Evolutionary conservation across 176 grass and related monocot species (phyloP).

Genomic region (Chrysopogon serrulatus): DNA sequence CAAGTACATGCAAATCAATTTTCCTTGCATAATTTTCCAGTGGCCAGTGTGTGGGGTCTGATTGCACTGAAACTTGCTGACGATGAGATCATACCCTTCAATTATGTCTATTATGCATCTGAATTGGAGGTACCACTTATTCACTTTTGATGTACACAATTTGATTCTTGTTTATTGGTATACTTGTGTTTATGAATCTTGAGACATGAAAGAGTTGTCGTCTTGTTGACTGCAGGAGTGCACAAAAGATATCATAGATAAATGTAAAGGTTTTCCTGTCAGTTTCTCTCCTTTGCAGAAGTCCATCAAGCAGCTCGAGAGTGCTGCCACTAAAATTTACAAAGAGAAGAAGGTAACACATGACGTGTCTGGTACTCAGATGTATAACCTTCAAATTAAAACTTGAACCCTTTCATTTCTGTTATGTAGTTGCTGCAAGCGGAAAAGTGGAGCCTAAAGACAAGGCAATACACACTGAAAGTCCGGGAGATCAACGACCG

Average conservation of each 20-base stretch:
- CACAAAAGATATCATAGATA: conserved; percentile 41
- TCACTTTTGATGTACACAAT: background rate
- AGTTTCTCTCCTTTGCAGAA: conserved; percentile 68
- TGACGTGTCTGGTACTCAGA: background rate
- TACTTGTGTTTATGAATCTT: background rate
- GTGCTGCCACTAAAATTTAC: conserved; percentile 51
- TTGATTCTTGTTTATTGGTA: background rate
- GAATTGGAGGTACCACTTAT: conserved; percentile 45
- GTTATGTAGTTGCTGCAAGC: conserved; percentile 47
- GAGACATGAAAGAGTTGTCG: background rate
- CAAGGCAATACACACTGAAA: conserved; percentile 48
- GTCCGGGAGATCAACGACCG: conserved; percentile 74
- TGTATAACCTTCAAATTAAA: background rate
- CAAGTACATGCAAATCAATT: background rate
- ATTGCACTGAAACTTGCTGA: conserved; percentile 86
- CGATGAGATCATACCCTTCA: conserved; percentile 82
- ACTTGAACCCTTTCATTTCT: background rate
- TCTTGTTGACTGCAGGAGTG: conserved; percentile 35
- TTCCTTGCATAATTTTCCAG: conserved; percentile 21
- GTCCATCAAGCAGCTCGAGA: conserved; percentile 63
- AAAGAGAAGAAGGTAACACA: conserved; percentile 48
- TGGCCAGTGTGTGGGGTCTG: conserved; percentile 87
- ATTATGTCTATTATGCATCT: conserved; percentile 54
- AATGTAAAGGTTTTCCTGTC: conserved; percentile 39
- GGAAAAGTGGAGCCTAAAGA: conserved; percentile 31